These are phyloP conservation scores for Paxillus ammoniavirescens DNA, from an alignment of 768 basidiomycete species.

Conservation along the genomic window DNA sequence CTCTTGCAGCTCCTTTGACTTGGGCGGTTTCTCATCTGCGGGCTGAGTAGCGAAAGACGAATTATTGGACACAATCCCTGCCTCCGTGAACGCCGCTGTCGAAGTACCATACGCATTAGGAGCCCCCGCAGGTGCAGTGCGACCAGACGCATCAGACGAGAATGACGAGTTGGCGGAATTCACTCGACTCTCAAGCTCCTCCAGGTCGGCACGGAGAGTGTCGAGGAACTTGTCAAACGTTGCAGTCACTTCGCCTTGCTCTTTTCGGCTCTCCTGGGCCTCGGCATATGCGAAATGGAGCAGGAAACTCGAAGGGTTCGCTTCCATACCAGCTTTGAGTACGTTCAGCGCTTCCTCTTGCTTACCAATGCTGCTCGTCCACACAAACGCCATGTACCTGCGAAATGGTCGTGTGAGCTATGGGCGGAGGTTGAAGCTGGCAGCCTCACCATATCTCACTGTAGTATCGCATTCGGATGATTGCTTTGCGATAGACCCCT, in stretches of 20 bases:
- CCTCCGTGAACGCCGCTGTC: conserved; percentile 20
- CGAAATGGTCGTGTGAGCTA: conserved; percentile 11
- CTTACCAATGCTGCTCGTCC: conserved; percentile 73
- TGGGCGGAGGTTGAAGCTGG: neutral
- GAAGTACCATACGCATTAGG: conserved; percentile 11
- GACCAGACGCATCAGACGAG: conserved; percentile 33
- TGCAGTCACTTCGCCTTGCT: conserved; percentile 66
- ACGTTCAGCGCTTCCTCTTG: conserved; percentile 79
- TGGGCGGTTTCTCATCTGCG: conserved; percentile 52
- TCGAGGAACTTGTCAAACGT: conserved; percentile 73
- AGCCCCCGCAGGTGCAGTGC: conserved; percentile 24
- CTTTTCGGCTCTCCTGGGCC: conserved; percentile 57
- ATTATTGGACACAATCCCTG: conserved; percentile 37
- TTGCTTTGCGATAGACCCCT: conserved; percentile 84
- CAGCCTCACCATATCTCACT: conserved; percentile 83
- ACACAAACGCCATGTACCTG: conserved; percentile 91
- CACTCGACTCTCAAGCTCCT: conserved; percentile 49
- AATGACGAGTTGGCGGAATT: conserved; percentile 39
- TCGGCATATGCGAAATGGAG: conserved; percentile 91
- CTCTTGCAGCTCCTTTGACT: conserved; percentile 51
- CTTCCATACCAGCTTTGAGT: conserved; percentile 82
- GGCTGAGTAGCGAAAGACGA: conserved; percentile 50
- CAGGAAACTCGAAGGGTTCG: conserved; percentile 85
- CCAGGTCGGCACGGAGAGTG: conserved; percentile 62
- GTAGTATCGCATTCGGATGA: conserved; percentile 91